Evolutionary conservation across 2,329 filamentous ascomycete genomes (phyloP), one percentile per base, ranked within the genome.

Genomic region (Ophiostoma tasmaniense): DNA sequence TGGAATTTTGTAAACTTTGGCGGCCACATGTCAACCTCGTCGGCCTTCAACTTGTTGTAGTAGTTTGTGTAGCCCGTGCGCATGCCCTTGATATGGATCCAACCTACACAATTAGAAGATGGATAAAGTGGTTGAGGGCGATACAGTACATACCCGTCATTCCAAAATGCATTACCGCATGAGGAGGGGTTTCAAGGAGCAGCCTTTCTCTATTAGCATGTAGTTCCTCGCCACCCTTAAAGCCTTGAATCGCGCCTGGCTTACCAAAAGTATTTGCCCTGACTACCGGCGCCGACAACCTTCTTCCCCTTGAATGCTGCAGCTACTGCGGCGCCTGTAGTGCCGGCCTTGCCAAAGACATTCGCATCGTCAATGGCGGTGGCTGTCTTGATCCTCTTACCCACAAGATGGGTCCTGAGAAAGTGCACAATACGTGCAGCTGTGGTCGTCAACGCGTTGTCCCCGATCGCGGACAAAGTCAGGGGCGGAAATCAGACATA

Each of bases 251-350:
- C 42, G 17, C 11, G 33, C 39, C 14, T 20, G 8, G 71, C 79
- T 70, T 74, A 86, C 88, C 95, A 99, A 78, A 99, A 98, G 76
- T 98, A 98, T 84, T 98, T 99, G 11, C 95, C 95, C 77, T 97
- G 95, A 70, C 90, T 92, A 3, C 90, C 91, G 3, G 90, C 91
- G 68, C 82, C 83, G 10, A 86, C 70, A 69, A 82, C 81, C 75
- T 87, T 92, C 75, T 90, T 94, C 4, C 92, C 92, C 3, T 84
- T 84, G 75, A 97, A 82, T 0, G 90, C 88, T 68, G 86, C 84
- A 73, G 91, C 83, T 72, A 99, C 93, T 37, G 89, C 90, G 0
- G 85, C 78, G 0, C 89, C 91, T 22, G 85, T 91, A 0, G 91
- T 96, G 37, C 93, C 93, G 25, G 88, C 93, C 79, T 98, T 97